A percentile compares a stretch with the other conserved stretches of the same genome.
These are phyloP conservation scores for Talaromyces stipitatus DNA, from an alignment of 495 filamentous ascomycete genomes.

Conservation along the genomic window DNA sequence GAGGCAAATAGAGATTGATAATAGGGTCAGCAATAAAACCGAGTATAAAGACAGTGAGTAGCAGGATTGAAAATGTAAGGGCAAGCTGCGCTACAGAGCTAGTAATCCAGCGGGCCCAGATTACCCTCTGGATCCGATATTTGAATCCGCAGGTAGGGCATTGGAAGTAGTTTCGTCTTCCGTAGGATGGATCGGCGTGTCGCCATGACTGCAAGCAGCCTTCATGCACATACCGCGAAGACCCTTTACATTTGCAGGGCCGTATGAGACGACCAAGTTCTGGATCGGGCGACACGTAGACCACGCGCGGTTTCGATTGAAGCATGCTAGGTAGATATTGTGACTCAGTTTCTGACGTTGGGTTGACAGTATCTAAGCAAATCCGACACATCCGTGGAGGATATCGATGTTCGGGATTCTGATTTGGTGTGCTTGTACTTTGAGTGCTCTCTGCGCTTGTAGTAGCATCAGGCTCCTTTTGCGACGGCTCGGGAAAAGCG, in stretches of 20 bases:
- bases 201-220: conserved; percentile 89
- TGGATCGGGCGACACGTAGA: conserved; percentile 68
- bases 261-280: conserved; percentile 74
- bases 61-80: conserved; percentile 62
- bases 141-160: conserved; percentile 84
- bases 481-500: conserved; percentile 6
- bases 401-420: conserved; percentile 42
- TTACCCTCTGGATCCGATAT: conserved; percentile 74
- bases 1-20: conserved; percentile 79
- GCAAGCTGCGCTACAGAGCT: conserved; percentile 55
- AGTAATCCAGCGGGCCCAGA: conserved; percentile 65
- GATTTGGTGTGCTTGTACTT: conserved; percentile 8
- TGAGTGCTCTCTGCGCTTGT: conserved; percentile 7
- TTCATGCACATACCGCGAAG: conserved; percentile 89
- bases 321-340: conserved; percentile 57
- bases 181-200: conserved; percentile 58
- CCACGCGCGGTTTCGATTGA: conserved; percentile 51
- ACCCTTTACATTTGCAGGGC: conserved; percentile 89
- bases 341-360: conserved; percentile 61
- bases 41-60: conserved; percentile 65
- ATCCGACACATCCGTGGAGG: conserved; percentile 78
- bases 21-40: conserved; percentile 92
- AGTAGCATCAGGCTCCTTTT: conserved; percentile 9
- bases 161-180: conserved; percentile 66
- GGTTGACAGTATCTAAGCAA: conserved; percentile 76